Base-by-base conservation (phyloP, 2,329 filamentous ascomycete species). In the Metarhizium anisopliae region DNA sequence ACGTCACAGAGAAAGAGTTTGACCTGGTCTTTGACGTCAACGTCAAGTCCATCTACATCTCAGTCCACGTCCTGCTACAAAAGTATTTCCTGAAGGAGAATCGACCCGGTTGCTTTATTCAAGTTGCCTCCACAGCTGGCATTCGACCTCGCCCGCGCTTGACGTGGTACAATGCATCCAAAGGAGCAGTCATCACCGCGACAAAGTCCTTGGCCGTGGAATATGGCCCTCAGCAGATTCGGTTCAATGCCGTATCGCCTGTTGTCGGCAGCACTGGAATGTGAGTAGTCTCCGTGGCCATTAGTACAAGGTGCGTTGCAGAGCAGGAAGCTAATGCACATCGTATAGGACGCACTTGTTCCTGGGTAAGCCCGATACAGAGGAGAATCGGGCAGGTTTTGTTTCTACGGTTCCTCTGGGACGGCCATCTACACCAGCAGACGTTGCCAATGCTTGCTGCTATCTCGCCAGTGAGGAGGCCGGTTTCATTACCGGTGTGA, bases 391-490 rank as follows among this genome's bases (percentile, higher is more conserved):
- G 49, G 75, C 78, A 58, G 74, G 72, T 2, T 80, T 84, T 59
- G 71, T 82, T 35, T 75, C 77, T 2, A 75, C 76, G 0, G 72
- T 84, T 7, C 82, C 81, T 0, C 68, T 84, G 0, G 80, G 81
- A 2, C 71, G 82, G 14, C 73, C 76, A 3, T 79, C 79, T 1
- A 78, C 77, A n/a, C 78, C 82, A 1, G 73, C 76, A 10, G 87
- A 91, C 66, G 79, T 91, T 40, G 86, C 84, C 2, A 88, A 89
- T 63, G 85, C 85, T 30, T 84, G 82, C 59, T 76, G 85, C 18
- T 91, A 86, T 65, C 68, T 91, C 50, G 85, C 84, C 2, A 87
- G 84, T 57, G 84, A 89, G 32, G 87, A 90, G 64, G 84, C 83
- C 0, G 74, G 3, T 90, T 90, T 55, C n/a, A 57, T 57, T n/a